Evolutionary conservation across 176 grass and related monocot species (phyloP).

Genomic region (Ensete ventricosum): DNA sequence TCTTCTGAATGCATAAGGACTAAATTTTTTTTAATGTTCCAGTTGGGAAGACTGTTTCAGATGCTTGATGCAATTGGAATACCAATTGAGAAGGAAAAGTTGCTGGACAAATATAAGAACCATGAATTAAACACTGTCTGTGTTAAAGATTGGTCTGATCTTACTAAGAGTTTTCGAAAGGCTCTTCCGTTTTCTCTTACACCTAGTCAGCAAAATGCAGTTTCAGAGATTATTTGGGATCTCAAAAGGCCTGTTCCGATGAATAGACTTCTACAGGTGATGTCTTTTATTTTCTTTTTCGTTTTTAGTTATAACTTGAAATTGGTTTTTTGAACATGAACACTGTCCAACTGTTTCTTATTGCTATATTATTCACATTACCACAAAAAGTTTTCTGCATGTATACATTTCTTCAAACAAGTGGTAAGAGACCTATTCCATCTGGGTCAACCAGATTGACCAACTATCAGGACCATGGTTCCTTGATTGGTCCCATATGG

Average conservation of each 20-base stretch:
- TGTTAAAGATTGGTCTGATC: conserved; percentile 52
- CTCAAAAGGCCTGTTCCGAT: conserved; percentile 83
- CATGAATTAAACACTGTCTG: conserved; percentile 55
- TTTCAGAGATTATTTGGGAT: conserved; percentile 98
- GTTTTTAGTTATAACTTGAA: conserved; percentile 14
- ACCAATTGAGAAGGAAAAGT: conserved; percentile 57
- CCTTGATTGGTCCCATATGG: too few relatives aligned
- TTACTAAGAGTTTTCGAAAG: conserved; percentile 57
- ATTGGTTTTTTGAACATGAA: neutral
- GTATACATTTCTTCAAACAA: too few relatives aligned
- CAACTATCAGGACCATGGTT: too few relatives aligned
- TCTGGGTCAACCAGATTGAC: too few relatives aligned
- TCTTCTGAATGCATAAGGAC: neutral
- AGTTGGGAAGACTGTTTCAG: conserved; percentile 87
- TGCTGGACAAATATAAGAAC: conserved; percentile 63
- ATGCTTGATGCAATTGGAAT: conserved; percentile 87
- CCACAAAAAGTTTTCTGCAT: too few relatives aligned
- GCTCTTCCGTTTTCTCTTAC: conserved; percentile 81
- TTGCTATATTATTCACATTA: too few relatives aligned
- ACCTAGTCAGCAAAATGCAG: conserved; percentile 67
- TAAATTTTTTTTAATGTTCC: conserved; percentile 26
- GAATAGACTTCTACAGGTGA: conserved; percentile 93
- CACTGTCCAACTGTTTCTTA: too few relatives aligned
- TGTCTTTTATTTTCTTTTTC: conserved; percentile 30
- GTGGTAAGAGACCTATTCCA: too few relatives aligned